Evolutionary conservation across 371 early-diverging fungal genomes (phyloP), one percentile per base, ranked within the genome.

Genomic region (Apophysomyces sp.): DNA sequence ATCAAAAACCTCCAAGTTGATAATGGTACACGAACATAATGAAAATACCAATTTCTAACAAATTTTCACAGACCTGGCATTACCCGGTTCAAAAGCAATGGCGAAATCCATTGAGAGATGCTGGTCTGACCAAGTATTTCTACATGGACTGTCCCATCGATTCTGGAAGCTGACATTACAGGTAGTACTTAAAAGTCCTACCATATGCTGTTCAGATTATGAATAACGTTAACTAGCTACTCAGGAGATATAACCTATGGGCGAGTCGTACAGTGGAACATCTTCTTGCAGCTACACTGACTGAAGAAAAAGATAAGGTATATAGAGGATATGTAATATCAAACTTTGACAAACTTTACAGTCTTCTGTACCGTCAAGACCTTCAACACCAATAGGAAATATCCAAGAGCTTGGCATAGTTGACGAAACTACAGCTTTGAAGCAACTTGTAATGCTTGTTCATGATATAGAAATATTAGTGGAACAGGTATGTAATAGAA

Each of bases 151-250:
- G 6, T 76, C 87, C 0, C 77, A 84, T 65, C 78, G 85, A 21
- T 91, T 92, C 44, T 93, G 90, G 89, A 88, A 87, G 63, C 72
- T 93, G 51, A 89, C 92, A 0, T 57, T 93, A 24, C 92, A 92
- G 72, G 78, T 90, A 60, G 52, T 18, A 16, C 21, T 44, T 44
- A 2, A 9, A 44, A 18, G n/a, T 44, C 16, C 16, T 11, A 21
- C 16, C 9, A 16, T 18, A 16, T 21, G 3, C 8, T 4, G 7
- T 21, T 21, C 21, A 18, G 21, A 16, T 26, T 16, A 52, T 28
- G 8, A n/a, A 44, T 44, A 21, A 21, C 7, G 9, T 58, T 54
- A n/a, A 7, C 29, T 52, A 78, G 79, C 67, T 80, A n/a, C 26
- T 84, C 15, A 69, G 72, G 52, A 73, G 87, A 55, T 86, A 85